A percentile compares a stretch with the other conserved stretches of the same genome.
phyloP scores from a whole-genome alignment of 345 rosid species.

The Pistacia integerrima region DNA sequence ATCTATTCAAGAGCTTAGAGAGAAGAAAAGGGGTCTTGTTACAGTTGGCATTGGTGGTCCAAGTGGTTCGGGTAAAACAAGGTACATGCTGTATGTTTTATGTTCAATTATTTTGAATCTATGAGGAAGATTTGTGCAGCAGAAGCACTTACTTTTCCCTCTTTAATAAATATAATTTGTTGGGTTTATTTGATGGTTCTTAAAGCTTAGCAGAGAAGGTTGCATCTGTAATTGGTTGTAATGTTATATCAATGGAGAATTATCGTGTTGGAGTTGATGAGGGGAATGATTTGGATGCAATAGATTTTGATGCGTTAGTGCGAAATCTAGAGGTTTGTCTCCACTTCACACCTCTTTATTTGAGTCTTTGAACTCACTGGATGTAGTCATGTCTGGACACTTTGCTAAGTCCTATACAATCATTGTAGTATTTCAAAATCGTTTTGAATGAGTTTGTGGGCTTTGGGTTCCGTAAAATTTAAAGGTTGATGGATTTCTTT shows the following conservation, averaged over 20 bases:
- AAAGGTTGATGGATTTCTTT: neutral
- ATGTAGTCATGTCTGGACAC: neutral
- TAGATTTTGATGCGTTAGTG: slow-evolving; percentile 84
- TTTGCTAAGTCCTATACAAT: neutral
- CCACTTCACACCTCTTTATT: slow-evolving; percentile 7
- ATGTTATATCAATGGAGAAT: slow-evolving; percentile 96
- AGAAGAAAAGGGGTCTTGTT: slow-evolving; percentile 85
- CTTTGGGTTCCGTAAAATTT: neutral
- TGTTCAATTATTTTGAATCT: neutral
- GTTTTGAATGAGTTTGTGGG: slow-evolving; percentile 2
- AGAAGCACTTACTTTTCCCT: slow-evolving; percentile 4
- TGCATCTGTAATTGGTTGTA: slow-evolving; percentile 93
- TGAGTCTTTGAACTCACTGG: slow-evolving; percentile 7
- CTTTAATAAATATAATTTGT: slow-evolving; percentile 10
- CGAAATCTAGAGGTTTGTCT: slow-evolving; percentile 77
- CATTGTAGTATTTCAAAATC: neutral
- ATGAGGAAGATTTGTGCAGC: neutral
- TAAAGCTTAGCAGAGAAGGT: slow-evolving; percentile 98
- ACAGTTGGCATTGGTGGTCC: slow-evolving; percentile 98
- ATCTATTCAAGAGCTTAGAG: slow-evolving; percentile 96
- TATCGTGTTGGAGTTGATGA: slow-evolving; percentile 82
- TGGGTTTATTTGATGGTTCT: slow-evolving; percentile 32
- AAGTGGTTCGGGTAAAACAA: slow-evolving; percentile 96
- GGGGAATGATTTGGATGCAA: slow-evolving; percentile 79
- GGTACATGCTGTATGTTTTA: slow-evolving; percentile 40